These are phyloP conservation scores for Pichia californica DNA, from an alignment of 805 yeast genomes.

Conservation along the genomic window DNA sequence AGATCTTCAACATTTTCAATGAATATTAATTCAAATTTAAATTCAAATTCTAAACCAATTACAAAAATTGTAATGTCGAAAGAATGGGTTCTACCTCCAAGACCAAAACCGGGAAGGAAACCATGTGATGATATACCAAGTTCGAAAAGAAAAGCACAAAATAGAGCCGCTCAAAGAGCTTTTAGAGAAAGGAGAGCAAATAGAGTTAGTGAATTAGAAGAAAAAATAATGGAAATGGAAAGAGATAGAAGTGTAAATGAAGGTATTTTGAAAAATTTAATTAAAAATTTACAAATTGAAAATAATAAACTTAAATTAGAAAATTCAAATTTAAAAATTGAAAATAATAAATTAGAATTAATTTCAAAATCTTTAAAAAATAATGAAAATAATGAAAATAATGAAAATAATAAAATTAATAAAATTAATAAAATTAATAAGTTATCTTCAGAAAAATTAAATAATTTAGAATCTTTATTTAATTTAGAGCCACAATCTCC, in stretches of 20 bases:
- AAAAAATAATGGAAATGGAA: conserved; percentile 58
- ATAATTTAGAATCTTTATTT: conserved; percentile 3
- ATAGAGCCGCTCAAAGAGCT: conserved; percentile 91
- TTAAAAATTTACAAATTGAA: conserved; percentile 41
- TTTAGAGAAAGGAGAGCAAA: conserved; percentile 84
- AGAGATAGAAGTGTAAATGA: conserved; percentile 57
- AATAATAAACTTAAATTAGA: conserved; percentile 33
- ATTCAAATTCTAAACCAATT: conserved; percentile 15
- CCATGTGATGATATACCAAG: conserved; percentile 66
- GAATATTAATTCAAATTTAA: not conserved
- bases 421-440: not conserved
- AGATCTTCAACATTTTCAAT: not conserved
- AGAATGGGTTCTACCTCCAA: conserved; percentile 56
- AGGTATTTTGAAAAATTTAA: conserved; percentile 46
- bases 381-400: conserved; percentile 11
- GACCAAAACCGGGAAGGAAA: conserved; percentile 53
- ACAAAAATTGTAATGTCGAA: conserved; percentile 52
- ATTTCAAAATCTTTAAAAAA: conserved; percentile 24
- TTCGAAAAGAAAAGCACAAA: conserved; percentile 81
- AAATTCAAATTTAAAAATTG: conserved; percentile 26
- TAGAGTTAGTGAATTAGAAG: conserved; percentile 71
- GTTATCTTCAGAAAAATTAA: not conserved
- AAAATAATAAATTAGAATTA: no score
- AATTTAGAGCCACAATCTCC: conserved; percentile 57
- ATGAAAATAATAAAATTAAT: not conserved